A percentile compares a stretch with the other conserved stretches of the same genome.
Conservation (phyloP, 345 rosid species). For the Salix caprea region DNA sequence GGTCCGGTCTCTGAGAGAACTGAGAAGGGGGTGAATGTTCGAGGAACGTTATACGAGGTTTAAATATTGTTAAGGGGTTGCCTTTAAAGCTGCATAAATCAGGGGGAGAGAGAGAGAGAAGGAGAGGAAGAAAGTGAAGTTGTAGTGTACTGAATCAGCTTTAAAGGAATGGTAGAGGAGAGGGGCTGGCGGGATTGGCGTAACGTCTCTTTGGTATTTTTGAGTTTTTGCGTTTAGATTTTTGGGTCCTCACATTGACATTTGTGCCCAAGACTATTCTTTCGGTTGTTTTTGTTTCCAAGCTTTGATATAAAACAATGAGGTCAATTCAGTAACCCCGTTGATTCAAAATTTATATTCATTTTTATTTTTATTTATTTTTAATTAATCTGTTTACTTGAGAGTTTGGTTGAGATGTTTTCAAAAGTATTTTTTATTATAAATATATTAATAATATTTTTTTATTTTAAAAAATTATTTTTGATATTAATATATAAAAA, state of each 20-base stretch:
- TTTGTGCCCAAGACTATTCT: background rate
- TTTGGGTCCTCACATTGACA: background rate
- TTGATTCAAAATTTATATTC: too few relatives aligned
- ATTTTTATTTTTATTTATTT: too few relatives aligned
- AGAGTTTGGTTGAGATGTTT: too few relatives aligned
- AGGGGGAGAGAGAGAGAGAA: background rate
- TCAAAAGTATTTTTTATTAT: too few relatives aligned
- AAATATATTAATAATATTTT: too few relatives aligned
- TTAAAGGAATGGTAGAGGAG: background rate
- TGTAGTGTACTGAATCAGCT: background rate
- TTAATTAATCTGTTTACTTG: too few relatives aligned
- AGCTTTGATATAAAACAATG: too few relatives aligned
- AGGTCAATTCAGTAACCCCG: too few relatives aligned
- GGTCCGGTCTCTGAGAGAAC: background rate
- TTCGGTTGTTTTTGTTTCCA: too few relatives aligned
- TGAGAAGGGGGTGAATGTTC: background rate
- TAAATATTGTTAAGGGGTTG: background rate
- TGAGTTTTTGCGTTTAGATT: background rate
- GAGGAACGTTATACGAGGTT: background rate
- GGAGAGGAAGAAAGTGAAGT: background rate
- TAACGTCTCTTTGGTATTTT: slow-evolving; percentile 24
- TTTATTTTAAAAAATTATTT: too few relatives aligned
- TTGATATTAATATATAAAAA: too few relatives aligned
- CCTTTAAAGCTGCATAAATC: background rate
- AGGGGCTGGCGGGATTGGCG: slow-evolving; percentile 19